Conservation (phyloP, 1,284 basidiomycete genomes). For the Rhizoctonia solani region DNA sequence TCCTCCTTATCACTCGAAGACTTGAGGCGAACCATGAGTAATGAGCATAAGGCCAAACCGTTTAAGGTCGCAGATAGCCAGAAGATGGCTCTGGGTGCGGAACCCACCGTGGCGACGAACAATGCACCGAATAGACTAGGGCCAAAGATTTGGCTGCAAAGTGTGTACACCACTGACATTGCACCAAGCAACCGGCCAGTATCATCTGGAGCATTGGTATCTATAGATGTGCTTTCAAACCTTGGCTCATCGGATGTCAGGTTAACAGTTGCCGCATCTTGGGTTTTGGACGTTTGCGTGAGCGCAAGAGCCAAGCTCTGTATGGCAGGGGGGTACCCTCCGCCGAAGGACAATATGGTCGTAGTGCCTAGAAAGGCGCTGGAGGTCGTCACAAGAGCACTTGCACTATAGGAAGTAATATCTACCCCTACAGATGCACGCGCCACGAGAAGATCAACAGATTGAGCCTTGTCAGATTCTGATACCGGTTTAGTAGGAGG, state of each 20-base stretch:
- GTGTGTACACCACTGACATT: slow-evolving; percentile 62
- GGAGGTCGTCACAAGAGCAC: slow-evolving; percentile 22
- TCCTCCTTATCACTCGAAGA: neutral
- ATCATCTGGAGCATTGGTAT: slow-evolving; percentile 39
- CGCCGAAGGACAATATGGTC: slow-evolving; percentile 57
- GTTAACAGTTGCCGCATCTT: neutral
- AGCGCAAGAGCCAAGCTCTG: slow-evolving; percentile 70
- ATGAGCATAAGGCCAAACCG: neutral
- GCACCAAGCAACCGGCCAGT: slow-evolving; percentile 70
- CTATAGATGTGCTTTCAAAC: neutral
- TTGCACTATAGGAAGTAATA: slow-evolving; percentile 23
- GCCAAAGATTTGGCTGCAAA: slow-evolving; percentile 52
- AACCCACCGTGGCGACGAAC: slow-evolving; percentile 63
- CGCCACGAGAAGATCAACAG: slow-evolving; percentile 27
- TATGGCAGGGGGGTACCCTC: slow-evolving; percentile 64
- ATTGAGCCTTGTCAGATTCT: slow-evolving; percentile 5
- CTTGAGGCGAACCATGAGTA: slow-evolving; percentile 8
- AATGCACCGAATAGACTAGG: slow-evolving; percentile 64
- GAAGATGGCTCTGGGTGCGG: slow-evolving; percentile 58
- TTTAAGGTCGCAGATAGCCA: slow-evolving; percentile 21
- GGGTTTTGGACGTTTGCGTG: slow-evolving; percentile 47
- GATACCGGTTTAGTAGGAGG: neutral
- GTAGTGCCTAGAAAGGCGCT: slow-evolving; percentile 40
- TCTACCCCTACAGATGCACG: slow-evolving; percentile 16
- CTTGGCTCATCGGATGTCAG: neutral